phyloP scores from a whole-genome alignment of 2,329 filamentous ascomycete genomes.

The Emericellopsis atlantica region DNA sequence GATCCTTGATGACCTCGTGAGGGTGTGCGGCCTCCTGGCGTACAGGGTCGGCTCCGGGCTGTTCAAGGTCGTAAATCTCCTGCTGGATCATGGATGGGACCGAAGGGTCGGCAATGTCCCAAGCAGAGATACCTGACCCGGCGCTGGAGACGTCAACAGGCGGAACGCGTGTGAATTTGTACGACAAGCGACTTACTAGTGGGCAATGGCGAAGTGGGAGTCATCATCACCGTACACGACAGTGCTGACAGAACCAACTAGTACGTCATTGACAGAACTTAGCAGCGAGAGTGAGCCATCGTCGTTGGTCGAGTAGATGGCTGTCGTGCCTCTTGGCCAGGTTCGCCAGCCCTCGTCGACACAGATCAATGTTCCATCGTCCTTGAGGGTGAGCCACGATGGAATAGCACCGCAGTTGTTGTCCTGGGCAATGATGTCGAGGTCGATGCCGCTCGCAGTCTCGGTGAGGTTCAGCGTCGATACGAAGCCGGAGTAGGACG shows the following conservation, averaged over 20 bases:
- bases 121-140: constrained; percentile 27
- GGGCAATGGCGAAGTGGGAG: constrained; percentile 26
- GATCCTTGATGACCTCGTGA: constrained; percentile 53
- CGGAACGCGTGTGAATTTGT: not conserved
- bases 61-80: constrained; percentile 23
- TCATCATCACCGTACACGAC: constrained; percentile 27
- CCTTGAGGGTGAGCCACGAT: constrained; percentile 49
- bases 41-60: constrained; percentile 21
- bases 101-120: constrained; percentile 25
- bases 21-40: constrained; percentile 49
- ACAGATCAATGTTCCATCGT: constrained; percentile 41
- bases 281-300: constrained; percentile 26
- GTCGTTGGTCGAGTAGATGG: constrained; percentile 20
- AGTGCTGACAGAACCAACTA: constrained; percentile 29
- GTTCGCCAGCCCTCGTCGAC: constrained; percentile 40
- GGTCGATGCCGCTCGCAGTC: constrained; percentile 13
- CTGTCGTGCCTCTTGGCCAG: constrained; percentile 32
- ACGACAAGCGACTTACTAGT: constrained; percentile 25
- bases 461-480: constrained; percentile 31
- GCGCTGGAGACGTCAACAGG: not conserved
- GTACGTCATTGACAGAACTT: constrained; percentile 15
- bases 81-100: constrained; percentile 22
- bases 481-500: constrained; percentile 34
- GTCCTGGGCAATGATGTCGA: constrained; percentile 28
- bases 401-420: constrained; percentile 39